Conservation (phyloP, 345 rosid species). For the Cochlearia excelsa region DNA sequence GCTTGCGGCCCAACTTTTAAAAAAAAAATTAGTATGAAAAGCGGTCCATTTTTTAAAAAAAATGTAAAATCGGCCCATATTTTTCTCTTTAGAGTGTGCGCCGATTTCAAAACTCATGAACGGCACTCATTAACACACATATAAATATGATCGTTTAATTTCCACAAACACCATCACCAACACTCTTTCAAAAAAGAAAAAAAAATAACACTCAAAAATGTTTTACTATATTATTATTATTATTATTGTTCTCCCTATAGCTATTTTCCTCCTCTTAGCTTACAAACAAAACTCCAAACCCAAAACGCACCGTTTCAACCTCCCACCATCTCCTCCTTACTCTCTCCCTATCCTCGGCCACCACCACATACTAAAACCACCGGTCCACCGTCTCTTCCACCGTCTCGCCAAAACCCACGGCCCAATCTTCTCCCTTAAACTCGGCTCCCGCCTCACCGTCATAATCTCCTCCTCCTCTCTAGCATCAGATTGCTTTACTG, state of each 20-base stretch:
- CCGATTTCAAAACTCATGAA: too few relatives aligned
- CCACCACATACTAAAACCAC: constrained; percentile 45
- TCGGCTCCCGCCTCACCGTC: constrained; percentile 39
- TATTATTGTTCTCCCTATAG: not conserved
- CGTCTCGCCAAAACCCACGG: constrained; percentile 36
- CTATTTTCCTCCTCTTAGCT: not conserved
- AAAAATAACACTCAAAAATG: not conserved
- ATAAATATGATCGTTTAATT: too few relatives aligned
- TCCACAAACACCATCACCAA: not conserved
- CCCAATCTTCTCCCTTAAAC: constrained; percentile 44
- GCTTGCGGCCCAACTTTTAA: too few relatives aligned
- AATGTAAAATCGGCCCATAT: too few relatives aligned
- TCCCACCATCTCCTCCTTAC: constrained; percentile 40
- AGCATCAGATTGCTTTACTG: constrained; percentile 47
- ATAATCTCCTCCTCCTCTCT: constrained; percentile 48
- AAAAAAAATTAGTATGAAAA: too few relatives aligned
- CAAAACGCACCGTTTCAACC: constrained; percentile 10
- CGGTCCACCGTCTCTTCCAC: constrained; percentile 39
- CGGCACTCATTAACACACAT: too few relatives aligned
- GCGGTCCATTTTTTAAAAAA: too few relatives aligned
- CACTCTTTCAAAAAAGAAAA: not conserved
- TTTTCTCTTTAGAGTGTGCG: too few relatives aligned
- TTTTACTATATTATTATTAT: not conserved
- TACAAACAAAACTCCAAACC: constrained; percentile 2
- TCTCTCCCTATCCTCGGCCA: constrained; percentile 46